Conservation (phyloP, 306 rosid species). For the Cucumis hystrix region DNA sequence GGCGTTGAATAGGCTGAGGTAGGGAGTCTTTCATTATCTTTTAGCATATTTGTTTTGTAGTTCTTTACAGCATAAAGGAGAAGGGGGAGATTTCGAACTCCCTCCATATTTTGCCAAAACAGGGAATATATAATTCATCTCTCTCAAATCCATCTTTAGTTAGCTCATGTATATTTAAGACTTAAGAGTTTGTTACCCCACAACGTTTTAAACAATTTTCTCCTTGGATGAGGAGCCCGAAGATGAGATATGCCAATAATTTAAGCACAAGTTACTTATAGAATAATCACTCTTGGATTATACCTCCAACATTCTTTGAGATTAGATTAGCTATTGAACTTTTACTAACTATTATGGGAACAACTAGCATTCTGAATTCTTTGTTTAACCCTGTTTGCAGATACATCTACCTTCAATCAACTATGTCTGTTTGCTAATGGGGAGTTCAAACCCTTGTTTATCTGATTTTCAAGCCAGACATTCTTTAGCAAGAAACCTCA, state of each 20-base stretch:
- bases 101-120: too few species aligned
- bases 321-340: not conserved
- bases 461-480: not conserved
- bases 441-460: constrained; percentile 33
- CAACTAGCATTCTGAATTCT: not conserved
- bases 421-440: constrained; percentile 81
- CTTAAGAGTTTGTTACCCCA: not conserved
- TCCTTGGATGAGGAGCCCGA: not conserved
- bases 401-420: constrained; percentile 48
- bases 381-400: constrained; percentile 26
- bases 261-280: not conserved
- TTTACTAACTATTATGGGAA: not conserved
- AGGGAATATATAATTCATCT: too few species aligned
- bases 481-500: not conserved
- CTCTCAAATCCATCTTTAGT: not conserved
- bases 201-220: not conserved
- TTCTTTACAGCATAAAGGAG: too few species aligned
- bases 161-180: not conserved
- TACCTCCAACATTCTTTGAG: not conserved
- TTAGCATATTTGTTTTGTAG: too few species aligned
- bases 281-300: not conserved
- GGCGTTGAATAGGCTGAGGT: too few species aligned
- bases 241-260: not conserved
- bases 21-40: too few species aligned
- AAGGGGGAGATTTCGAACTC: too few species aligned